Evolutionary conservation across 495 filamentous ascomycete species (phyloP).

Genomic region (Annulohypoxylon maeteangense): DNA sequence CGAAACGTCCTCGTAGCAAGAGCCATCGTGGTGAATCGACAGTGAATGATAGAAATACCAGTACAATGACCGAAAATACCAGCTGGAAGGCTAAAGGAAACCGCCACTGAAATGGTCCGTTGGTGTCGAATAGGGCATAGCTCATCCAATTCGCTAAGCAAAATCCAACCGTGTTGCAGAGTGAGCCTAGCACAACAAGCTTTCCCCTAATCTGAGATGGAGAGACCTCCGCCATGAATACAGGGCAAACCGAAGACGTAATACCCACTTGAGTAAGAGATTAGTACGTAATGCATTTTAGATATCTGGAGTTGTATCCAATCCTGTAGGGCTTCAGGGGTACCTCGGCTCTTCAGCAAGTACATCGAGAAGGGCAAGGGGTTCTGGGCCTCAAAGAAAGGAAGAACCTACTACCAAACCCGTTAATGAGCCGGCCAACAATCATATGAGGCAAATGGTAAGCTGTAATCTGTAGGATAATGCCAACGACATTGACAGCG

Average conservation of each 20-base stretch:
- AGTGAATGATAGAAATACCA: constrained; percentile 33
- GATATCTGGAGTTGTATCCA: constrained; percentile 12
- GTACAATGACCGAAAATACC: constrained; percentile 48
- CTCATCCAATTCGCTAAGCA: constrained; percentile 51
- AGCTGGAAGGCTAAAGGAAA: constrained; percentile 55
- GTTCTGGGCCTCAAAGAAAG: neutral
- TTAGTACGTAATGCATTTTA: constrained; percentile 23
- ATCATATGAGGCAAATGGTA: constrained; percentile 48
- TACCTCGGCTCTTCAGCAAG: neutral
- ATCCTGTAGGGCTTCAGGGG: constrained; percentile 18
- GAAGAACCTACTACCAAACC: constrained; percentile 43
- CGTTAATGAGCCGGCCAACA: constrained; percentile 45
- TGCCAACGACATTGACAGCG: constrained; percentile 47
- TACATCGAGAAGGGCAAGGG: neutral
- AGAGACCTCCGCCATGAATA: constrained; percentile 46
- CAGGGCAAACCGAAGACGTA: constrained; percentile 42
- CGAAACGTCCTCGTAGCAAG: constrained; percentile 36
- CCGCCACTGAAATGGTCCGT: constrained; percentile 49
- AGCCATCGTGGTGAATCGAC: constrained; percentile 50
- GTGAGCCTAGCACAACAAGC: constrained; percentile 48
- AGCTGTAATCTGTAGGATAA: constrained; percentile 47
- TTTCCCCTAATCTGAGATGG: constrained; percentile 46
- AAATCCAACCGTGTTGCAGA: constrained; percentile 49
- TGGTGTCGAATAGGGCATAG: constrained; percentile 46
- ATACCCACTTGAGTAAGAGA: constrained; percentile 40